Evolutionary conservation across 208 protist species (phyloP).

Genomic region (Trichomonas gallinae): DNA sequence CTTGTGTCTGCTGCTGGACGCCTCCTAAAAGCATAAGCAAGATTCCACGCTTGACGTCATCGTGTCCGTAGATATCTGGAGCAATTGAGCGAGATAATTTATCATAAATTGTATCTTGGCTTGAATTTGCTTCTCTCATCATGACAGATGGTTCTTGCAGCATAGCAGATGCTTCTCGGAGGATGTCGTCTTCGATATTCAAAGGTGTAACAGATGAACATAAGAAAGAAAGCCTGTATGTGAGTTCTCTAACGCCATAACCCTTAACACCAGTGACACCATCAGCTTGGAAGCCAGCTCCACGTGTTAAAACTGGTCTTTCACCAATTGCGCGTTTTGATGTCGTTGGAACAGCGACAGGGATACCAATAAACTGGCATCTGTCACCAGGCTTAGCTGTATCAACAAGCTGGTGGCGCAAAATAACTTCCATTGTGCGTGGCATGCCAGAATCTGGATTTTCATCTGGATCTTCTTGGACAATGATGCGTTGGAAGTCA

Average conservation of each 20-base stretch:
- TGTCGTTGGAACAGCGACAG: conserved; percentile 88
- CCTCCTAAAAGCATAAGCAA: conserved; percentile 94
- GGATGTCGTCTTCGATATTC: conserved; percentile 23
- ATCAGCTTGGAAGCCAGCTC: conserved; percentile 42
- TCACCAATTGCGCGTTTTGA: conserved; percentile 54
- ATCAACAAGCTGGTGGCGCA: conserved; percentile 86
- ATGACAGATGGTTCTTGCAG: conserved; percentile 1
- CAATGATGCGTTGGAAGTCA: conserved; percentile 93
- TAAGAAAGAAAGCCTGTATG: conserved; percentile 88
- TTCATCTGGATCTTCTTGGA: conserved; percentile 53
- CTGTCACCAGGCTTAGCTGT: conserved; percentile 93
- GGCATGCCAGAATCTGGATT: conserved; percentile 50
- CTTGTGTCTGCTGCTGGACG: conserved; percentile 78
- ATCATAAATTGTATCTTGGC: conserved; percentile 29
- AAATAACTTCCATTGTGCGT: conserved; percentile 33
- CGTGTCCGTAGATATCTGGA: conserved; percentile 65
- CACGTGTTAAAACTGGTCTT: not conserved
- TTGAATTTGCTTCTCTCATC: conserved; percentile 31
- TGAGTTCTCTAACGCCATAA: conserved; percentile 87
- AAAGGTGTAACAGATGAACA: conserved; percentile 59
- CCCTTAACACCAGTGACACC: conserved; percentile 77
- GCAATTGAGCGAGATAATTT: conserved; percentile 26
- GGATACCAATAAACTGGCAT: conserved; percentile 62
- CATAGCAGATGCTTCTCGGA: conserved; percentile 30
- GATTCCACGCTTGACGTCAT: conserved; percentile 91